Conservation (phyloP, 257 asterid genomes). For the Solanum bulbocastanum region DNA sequence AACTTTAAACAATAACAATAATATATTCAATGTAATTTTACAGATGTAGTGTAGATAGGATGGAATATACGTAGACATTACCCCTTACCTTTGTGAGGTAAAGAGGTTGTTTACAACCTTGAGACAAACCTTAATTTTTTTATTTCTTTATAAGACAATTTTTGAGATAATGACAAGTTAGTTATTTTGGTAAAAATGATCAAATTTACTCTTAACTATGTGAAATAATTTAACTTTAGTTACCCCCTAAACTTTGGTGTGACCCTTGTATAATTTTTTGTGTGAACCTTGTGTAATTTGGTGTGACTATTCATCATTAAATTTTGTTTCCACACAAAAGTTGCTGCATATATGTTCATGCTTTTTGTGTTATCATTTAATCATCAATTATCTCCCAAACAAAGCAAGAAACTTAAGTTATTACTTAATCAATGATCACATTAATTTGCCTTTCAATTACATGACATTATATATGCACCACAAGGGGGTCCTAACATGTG, state of each 20-base stretch:
- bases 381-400: background rate
- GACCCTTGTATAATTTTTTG: background rate
- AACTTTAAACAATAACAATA: background rate
- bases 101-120: background rate
- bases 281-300: background rate
- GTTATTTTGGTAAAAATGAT: background rate
- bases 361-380: background rate
- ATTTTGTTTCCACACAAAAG: background rate
- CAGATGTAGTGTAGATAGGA: rapidly evolving
- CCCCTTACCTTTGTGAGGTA: background rate
- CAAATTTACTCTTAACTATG: background rate
- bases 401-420: background rate
- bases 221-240: background rate
- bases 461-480: background rate
- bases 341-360: background rate
- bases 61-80: background rate
- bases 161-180: background rate
- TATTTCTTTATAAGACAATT: no score
- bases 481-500: background rate
- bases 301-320: background rate
- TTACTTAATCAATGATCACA: background rate
- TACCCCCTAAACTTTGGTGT: background rate
- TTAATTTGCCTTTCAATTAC: background rate
- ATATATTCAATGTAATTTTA: background rate
- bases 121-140: background rate